These are phyloP conservation scores for Choiromyces venosus DNA, from an alignment of 495 filamentous ascomycete species.

Conservation along the genomic window DNA sequence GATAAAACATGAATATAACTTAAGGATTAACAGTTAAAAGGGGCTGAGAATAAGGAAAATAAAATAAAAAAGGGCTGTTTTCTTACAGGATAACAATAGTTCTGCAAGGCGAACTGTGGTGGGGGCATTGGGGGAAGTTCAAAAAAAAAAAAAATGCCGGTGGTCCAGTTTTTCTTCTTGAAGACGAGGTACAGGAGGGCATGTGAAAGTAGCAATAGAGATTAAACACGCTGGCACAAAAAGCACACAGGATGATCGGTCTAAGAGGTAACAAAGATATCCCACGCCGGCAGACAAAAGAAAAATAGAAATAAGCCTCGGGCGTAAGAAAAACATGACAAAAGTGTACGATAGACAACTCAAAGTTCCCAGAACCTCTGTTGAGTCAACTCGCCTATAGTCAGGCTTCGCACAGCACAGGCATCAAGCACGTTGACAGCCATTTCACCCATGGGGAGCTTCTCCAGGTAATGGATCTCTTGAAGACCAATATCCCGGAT, in stretches of 20 bases:
- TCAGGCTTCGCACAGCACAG: slow-evolving; percentile 33
- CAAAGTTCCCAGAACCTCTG: slow-evolving; percentile 34
- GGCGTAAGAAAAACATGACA: neutral
- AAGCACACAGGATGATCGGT: neutral
- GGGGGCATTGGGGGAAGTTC: neutral
- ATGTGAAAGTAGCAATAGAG: neutral
- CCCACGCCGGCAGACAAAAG: neutral
- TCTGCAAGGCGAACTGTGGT: neutral
- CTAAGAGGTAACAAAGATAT: neutral
- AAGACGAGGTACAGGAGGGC: neutral
- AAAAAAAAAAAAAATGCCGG: neutral
- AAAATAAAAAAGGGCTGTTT: neutral
- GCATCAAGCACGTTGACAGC: slow-evolving; percentile 36
- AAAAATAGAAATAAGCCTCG: neutral
- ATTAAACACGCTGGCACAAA: neutral
- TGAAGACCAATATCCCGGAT: slow-evolving; percentile 48
- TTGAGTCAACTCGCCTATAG: slow-evolving; percentile 25
- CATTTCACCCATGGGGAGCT: slow-evolving; percentile 40
- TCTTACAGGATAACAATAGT: slow-evolving; percentile 3
- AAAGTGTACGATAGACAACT: neutral
- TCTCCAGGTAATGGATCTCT: slow-evolving; percentile 44
- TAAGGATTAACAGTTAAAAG: neutral
- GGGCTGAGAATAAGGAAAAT: neutral
- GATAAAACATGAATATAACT: neutral
- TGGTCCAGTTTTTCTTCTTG: neutral